Conservation (phyloP, 768 basidiomycete species). For the Leucocoprinus sp. region DNA sequence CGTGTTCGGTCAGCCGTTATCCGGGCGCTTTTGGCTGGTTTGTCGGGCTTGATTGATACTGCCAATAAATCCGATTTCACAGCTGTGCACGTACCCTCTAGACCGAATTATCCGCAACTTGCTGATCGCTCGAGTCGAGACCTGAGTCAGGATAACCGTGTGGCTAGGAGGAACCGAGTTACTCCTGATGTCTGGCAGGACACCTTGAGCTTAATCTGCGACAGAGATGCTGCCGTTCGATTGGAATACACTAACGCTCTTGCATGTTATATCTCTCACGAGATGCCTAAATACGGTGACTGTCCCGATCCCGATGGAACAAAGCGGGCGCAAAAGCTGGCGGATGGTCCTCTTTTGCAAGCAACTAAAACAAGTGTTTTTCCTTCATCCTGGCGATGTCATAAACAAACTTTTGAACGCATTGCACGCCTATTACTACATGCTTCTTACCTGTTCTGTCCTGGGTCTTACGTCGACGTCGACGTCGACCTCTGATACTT, state of each 20-base stretch:
- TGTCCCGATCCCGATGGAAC: constrained; percentile 35
- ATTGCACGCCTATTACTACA: constrained; percentile 72
- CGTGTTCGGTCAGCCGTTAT: constrained; percentile 55
- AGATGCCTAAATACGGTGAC: constrained; percentile 62
- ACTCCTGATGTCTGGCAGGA: constrained; percentile 88
- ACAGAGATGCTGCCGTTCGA: constrained; percentile 68
- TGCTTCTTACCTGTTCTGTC: constrained; percentile 63
- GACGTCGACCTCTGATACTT: constrained; percentile 31
- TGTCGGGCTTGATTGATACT: constrained; percentile 62
- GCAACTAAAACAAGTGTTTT: constrained; percentile 36
- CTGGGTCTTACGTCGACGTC: constrained; percentile 40
- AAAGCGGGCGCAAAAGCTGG: constrained; percentile 35
- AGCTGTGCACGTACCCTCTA: constrained; percentile 10
- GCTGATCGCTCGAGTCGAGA: constrained; percentile 23
- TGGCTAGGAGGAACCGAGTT: constrained; percentile 56
- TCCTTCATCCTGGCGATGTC: constrained; percentile 48
- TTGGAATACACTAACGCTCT: constrained; percentile 68
- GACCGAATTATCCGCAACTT: constrained; percentile 17
- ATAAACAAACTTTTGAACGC: constrained; percentile 71
- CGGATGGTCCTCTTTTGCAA: constrained; percentile 44
- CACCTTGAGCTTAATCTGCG: constrained; percentile 77
- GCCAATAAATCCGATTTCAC: constrained; percentile 42
- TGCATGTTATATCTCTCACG: constrained; percentile 67
- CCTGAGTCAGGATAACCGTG: constrained; percentile 23
- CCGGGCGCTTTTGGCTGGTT: constrained; percentile 58